A percentile compares a stretch with the other conserved stretches of the same genome.
These are phyloP conservation scores for Earliella scabrosa DNA, from an alignment of 1,284 basidiomycete species.

Conservation along the genomic window DNA sequence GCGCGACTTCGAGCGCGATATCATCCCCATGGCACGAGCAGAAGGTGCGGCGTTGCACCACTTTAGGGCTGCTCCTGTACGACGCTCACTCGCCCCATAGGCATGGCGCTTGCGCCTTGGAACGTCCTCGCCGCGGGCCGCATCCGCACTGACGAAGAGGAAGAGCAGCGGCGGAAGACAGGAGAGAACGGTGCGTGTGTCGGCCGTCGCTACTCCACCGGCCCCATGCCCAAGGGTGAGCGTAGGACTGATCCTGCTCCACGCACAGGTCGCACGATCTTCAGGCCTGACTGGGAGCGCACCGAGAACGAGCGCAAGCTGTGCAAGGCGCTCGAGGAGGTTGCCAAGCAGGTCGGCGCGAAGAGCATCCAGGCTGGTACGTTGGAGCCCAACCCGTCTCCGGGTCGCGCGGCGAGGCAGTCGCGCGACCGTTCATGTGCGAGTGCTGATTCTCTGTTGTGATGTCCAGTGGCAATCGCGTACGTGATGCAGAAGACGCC, in stretches of 20 bases:
- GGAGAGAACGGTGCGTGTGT: conserved; percentile 52
- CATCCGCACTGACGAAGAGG: conserved; percentile 52
- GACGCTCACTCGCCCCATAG: conserved; percentile 24
- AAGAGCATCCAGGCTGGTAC: conserved; percentile 28
- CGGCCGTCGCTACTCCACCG: too few relatives aligned
- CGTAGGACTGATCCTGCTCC: too few relatives aligned
- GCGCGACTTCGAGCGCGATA: conserved; percentile 41
- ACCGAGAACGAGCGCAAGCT: conserved; percentile 44
- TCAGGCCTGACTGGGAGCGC: conserved; percentile 41
- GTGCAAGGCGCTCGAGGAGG: conserved; percentile 47
- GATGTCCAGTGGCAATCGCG: conserved; percentile 50
- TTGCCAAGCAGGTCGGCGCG: conserved; percentile 45
- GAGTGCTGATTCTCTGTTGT: too few relatives aligned
- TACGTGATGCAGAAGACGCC: conserved; percentile 53
- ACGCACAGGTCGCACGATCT: conserved; percentile 30
- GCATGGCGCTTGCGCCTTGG: conserved; percentile 55
- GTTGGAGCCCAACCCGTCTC: background rate
- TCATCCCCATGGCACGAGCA: conserved; percentile 52
- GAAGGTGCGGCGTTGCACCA: conserved; percentile 43
- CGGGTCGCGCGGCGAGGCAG: too few relatives aligned
- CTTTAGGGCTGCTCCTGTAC: too few relatives aligned
- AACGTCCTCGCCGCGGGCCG: conserved; percentile 52
- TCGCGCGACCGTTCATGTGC: too few relatives aligned
- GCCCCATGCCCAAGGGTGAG: too few relatives aligned
- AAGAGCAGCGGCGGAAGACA: conserved; percentile 42